Evolutionary conservation across 2,329 filamentous ascomycete species (phyloP).

Genomic region (Calonectria ilicicola): DNA sequence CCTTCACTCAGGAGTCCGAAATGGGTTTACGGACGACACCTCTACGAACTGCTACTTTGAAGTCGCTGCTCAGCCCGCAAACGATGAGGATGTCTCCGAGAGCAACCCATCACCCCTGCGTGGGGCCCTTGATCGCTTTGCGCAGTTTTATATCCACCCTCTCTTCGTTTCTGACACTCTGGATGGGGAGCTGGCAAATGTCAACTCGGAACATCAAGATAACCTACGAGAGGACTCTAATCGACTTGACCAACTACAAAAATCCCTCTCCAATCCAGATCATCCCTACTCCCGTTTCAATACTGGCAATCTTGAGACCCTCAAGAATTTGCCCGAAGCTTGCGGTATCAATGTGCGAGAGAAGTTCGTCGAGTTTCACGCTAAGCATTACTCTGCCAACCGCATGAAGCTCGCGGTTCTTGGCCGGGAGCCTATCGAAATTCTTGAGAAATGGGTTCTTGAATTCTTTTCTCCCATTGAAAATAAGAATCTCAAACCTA

Average conservation of each 20-base stretch:
- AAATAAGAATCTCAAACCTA: conserved; percentile 81
- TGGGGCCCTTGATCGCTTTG: conserved; percentile 89
- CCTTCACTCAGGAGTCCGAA: conserved; percentile 89
- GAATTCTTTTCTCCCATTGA: conserved; percentile 85
- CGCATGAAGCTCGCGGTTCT: conserved; percentile 92
- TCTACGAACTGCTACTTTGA: conserved; percentile 99
- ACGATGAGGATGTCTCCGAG: conserved; percentile 66
- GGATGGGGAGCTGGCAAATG: conserved; percentile 87
- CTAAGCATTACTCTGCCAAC: conserved; percentile 91
- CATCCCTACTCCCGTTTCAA: conserved; percentile 94
- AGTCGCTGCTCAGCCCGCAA: conserved; percentile 82
- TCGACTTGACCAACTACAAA: conserved; percentile 88
- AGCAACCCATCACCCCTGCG: conserved; percentile 74
- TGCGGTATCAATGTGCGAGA: conserved; percentile 86
- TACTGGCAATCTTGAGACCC: conserved; percentile 86
- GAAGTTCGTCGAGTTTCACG: conserved; percentile 93
- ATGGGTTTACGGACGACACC: conserved; percentile 92
- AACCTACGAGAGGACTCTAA: conserved; percentile 92
- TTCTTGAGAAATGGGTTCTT: conserved; percentile 84
- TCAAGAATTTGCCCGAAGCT: conserved; percentile 85
- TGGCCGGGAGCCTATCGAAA: conserved; percentile 83
- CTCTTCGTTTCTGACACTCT: conserved; percentile 87
- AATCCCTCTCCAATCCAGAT: conserved; percentile 84
- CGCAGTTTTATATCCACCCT: conserved; percentile 92
- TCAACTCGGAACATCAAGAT: conserved; percentile 98